phyloP scores from a whole-genome alignment of 2,329 filamentous ascomycete species.

The Sclerotinia nivalis region DNA sequence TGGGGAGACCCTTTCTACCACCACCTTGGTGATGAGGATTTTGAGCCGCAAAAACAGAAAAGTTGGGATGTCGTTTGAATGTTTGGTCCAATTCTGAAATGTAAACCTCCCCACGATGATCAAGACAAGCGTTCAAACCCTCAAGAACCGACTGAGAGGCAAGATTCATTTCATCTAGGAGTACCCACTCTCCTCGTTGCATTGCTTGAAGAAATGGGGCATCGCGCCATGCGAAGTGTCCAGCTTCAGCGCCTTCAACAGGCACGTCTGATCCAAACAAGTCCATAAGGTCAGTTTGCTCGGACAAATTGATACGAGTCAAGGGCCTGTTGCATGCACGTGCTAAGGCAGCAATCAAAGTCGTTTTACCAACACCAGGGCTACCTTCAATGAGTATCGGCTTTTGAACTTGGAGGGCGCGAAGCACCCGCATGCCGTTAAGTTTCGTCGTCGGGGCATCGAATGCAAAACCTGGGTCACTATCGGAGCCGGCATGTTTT shows the following conservation, averaged over 20 bases:
- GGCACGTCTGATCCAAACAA: slow-evolving; percentile 96
- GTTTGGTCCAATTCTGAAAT: slow-evolving; percentile 93
- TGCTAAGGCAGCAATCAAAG: slow-evolving; percentile 82
- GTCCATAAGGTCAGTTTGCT: slow-evolving; percentile 97
- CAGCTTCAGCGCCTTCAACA: slow-evolving; percentile 86
- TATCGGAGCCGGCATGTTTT: slow-evolving; percentile 50
- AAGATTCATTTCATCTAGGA: slow-evolving; percentile 98
- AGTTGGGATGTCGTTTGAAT: slow-evolving; percentile 84
- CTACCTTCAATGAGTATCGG: slow-evolving; percentile 94
- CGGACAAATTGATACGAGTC: slow-evolving; percentile 93
- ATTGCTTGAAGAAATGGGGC: slow-evolving; percentile 94
- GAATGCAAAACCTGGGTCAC: slow-evolving; percentile 70
- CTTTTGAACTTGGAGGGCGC: slow-evolving; percentile 84
- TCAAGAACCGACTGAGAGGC: slow-evolving; percentile 96
- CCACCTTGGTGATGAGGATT: slow-evolving; percentile 98
- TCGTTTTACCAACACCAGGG: slow-evolving; percentile 98
- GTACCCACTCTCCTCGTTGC: slow-evolving; percentile 95
- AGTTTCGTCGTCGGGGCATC: slow-evolving; percentile 84
- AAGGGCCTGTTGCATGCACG: slow-evolving; percentile 76
- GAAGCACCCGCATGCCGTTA: slow-evolving; percentile 87
- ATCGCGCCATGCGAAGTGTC: slow-evolving; percentile 92
- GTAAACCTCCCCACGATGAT: slow-evolving; percentile 94
- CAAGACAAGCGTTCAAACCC: slow-evolving; percentile 92
- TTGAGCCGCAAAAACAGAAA: slow-evolving; percentile 94
- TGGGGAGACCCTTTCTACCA: slow-evolving; percentile 88